Evolutionary conservation across 2,329 filamentous ascomycete genomes (phyloP), one percentile per base, ranked within the genome.

Genomic region (Colletotrichum costaricense): DNA sequence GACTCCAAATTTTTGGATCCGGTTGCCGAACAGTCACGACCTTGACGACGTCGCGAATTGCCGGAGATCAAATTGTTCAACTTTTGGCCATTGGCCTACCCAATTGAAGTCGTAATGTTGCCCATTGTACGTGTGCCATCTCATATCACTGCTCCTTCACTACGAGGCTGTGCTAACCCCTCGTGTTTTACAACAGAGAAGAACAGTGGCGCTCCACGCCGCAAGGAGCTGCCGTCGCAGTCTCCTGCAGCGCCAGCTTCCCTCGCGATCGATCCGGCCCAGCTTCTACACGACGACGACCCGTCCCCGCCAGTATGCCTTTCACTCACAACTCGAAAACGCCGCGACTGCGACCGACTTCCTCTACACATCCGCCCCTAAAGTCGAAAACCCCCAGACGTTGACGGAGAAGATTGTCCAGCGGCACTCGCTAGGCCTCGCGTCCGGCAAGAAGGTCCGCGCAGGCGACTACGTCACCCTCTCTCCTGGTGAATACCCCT

Each of bases 381-480:
- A 79, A 1, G 38, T 62, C 3, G 75, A 46, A 74, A 76, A 65
- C 2, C 89, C 94, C 0, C 95, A 98, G 83, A 98, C 94, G 3
- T 84, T 98, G 64, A 97, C 94, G 3, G 95, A 98, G 82, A 98
- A 98, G 87, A 98, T 98, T 72, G 92, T 98, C 0, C 95, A 98
- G 81, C 85, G 88, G 19, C 93, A 97, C 82, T 89, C 94, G 0
- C 88, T 95, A n/a, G 94, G 92, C 11, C 88, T 98, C 1, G 84
- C 93, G 1, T 82, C 90, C 12, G 94, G 91, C 73, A 97, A 98
- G 84, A 86, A 88, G 70, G 93, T 98, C 78, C 89, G 88, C 78
- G 87, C 89, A 5, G 95, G 95, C 79, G 95, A 98, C 87, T 98
- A 97, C 86, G 91, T 98, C 72, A 93, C 90, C 0, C 87, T 97